Percentiles rank a stretch among this genome's conserved stretches.
Conservation (phyloP, 306 rosid species). For the Oemleria cerasiformis region DNA sequence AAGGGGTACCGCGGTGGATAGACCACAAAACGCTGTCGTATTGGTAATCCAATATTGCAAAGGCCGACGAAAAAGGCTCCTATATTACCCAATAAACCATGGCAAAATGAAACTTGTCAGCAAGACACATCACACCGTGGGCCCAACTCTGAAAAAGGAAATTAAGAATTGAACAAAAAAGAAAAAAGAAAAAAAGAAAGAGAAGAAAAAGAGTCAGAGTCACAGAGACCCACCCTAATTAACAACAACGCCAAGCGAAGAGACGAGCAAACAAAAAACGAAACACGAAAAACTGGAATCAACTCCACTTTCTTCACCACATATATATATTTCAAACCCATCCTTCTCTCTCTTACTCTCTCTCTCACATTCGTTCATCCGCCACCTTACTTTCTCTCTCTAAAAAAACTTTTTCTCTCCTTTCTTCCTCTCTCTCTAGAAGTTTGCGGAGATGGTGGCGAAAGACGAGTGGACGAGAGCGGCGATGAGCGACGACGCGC, state of each 20-base stretch:
- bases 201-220: constrained; percentile 11
- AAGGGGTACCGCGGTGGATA: no score
- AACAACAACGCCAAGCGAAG: constrained; percentile 11
- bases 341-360: constrained; percentile 18
- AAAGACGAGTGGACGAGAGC: constrained; percentile 62
- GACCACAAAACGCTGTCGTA: background rate
- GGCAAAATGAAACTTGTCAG: background rate
- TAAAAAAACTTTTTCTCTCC: constrained; percentile 13
- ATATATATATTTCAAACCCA: constrained; percentile 9
- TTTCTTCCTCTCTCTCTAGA: background rate
- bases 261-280: background rate
- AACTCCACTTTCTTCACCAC: constrained; percentile 47
- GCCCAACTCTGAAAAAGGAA: background rate
- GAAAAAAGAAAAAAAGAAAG: constrained; percentile 7
- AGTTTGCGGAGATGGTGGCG: constrained; percentile 18
- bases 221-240: constrained; percentile 36
- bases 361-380: constrained; percentile 31
- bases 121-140: background rate
- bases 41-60: background rate
- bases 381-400: constrained; percentile 38
- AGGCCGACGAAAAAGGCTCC: background rate
- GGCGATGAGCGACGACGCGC: constrained; percentile 66
- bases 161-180: background rate
- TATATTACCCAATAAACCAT: background rate
- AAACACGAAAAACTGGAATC: constrained; percentile 47